Evolutionary conservation across 441 rosid species (phyloP), one percentile per base, ranked within the genome.

Genomic region (Raphanus hybrid): DNA sequence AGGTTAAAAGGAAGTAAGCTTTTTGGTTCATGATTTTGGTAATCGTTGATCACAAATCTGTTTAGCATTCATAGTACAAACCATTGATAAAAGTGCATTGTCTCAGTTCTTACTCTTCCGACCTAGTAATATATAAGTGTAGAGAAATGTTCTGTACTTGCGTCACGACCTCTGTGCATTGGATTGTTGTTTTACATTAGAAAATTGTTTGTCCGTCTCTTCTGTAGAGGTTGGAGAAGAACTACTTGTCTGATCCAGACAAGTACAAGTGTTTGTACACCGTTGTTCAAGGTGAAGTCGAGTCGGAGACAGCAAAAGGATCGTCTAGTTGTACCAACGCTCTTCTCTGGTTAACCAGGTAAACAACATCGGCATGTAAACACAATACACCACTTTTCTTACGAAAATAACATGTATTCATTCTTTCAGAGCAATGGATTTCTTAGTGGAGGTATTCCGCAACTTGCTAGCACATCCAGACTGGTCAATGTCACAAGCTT

Each of bases 321-420:
- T 90, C 98, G 43, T 89, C 98, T 54, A 92, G 97, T 63, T 94
- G 95, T 84, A 88, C 96, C 76, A 94, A 88, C 78, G 97, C 97
- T 75, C 92, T 94, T 77, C 97, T 94, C 81, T 94, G 98, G 98
- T 75, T 94, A 68, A 92, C 98, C 67, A 90, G 97, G 97, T 92
- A 78, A 68, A 34, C 52, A 43, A 3, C 10, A 41, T 41, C 48
- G n/a, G 48, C 39, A 14, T 50, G 23, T 39, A 8, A 37, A 63
- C 59, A 55, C 16, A 0, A 29, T 55, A 52, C 15, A 14, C 15
- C 11, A 43, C 64, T 23, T 54, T 14, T 4, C 26, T 58, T 57
- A 14, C 2, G 2, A 62, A 27, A 11, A 64, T 15, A 57, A 35
- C 4, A 23, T 48, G 9, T 43, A 59, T 83, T 73, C 18, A 58